Base-by-base conservation (phyloP, 352 stramenopile species). In the Globisporangium barbulae region DNA sequence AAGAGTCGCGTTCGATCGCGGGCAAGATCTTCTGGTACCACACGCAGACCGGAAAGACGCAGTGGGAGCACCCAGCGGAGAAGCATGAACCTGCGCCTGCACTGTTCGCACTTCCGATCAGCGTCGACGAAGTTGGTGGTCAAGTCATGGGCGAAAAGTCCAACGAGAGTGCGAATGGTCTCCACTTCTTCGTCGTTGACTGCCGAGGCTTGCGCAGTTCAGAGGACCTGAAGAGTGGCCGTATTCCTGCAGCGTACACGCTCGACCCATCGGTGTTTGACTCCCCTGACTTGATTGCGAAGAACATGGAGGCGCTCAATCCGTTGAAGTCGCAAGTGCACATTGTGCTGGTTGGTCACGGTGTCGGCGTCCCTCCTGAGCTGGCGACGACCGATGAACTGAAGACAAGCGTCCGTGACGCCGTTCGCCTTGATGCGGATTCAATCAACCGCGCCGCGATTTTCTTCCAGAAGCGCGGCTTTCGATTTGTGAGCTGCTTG, bases 21-120 rank as follows among this genome's bases (percentile, higher is more conserved):
- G 83, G 83, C 8, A 92, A 92, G 49, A 75, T 88, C 41, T 92
- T 92, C 44, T 92, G 83, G 83, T 90, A 92, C 42, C 78, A 92
- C 55, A 85, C 71, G 12, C 71, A 81, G n/a, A 89, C 79, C 0
- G 83, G 83, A 1, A 88, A 87, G 35, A 90, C 83, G 0, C 85
- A 94, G 64, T 94, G 83, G 83, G 85, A 94, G 52, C 85, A 94
- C 49, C 85, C 85, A 19, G 76, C 75, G 0, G 81, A 89, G 59
- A 78, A 79, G 21, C 73, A 80, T 33, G 80, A 89, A 17, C 72
- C 79, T 4, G 74, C 82, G 17, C 83, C 82, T 5, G 72, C 75
- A 9, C 73, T 85, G 12, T 89, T 94, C 64, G 83, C 83, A 9
- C 61, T 94, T 25, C 78, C 83, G 41, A 73, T 91, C 15, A 84